Base-by-base conservation (phyloP, 192 early-diverging fungal species). In the Backusella westeae region DNA sequence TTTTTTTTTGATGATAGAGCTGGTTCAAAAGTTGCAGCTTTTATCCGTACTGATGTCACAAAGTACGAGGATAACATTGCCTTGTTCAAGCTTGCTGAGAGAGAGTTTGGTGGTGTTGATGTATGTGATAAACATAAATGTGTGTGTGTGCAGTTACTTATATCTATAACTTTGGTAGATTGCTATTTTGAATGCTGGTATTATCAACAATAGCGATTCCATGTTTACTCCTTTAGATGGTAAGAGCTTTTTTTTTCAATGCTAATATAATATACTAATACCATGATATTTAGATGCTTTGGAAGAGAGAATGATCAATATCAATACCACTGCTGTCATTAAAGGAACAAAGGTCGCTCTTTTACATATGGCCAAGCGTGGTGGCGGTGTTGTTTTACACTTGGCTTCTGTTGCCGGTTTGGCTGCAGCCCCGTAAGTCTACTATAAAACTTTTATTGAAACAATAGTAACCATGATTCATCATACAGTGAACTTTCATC, bases 101-200 rank as follows among this genome's bases (percentile, higher is more conserved):
- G 63, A 4, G 76, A 78, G 34, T 81, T 81, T 77, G 80, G 80
- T 66, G 75, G 76, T 26, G 80, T 81, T 15, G 76, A 81, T 74
- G 80, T 81, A 75, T 69, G 76, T 17, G 14, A 0, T 69, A 26
- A 17, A 26, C 66, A 17, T 42, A 53, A 49, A n/a, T 14, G 4
- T 46, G 36, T 56, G 35, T 10, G 21, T 23, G 19, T 26, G 26
- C 29, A 53, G 17, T 46, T 38, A 36, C 2, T 34, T 29, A 23
- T 35, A 3, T 5, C 36, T 36, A 56, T 63, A 52, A 1, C n/a
- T 59, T 17, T 38, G 23, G 8, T 23, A 79, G 78, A 79, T 79
- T 26, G 78, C 72, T 15, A 39, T 75, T 26, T 23, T 79, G 53
- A 79, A 79, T 79, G 78, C 78, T 67, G 78, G 73, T 26, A 79